Evolutionary conservation across 345 rosid species (phyloP), one percentile per base, ranked within the genome.

Genomic region (Noccaea caerulescens): DNA sequence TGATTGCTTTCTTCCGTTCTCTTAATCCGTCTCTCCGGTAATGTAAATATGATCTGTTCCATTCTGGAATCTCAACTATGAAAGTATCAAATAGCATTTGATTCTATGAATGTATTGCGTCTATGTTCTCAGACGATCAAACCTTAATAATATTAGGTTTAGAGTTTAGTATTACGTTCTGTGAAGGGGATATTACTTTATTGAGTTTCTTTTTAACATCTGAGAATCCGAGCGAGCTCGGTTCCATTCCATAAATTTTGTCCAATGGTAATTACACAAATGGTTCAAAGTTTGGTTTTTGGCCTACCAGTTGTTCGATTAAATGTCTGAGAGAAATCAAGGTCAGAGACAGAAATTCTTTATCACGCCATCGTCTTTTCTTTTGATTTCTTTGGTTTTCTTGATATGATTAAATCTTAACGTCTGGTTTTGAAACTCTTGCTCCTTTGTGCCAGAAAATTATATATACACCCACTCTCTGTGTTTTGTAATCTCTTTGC

Each of bases 311-410:
- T 16, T 58, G 63, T 37, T 58, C 45, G 63, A 58, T 38, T 2
- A 58, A 58, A 58, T 58, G 63, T 18, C 63, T 58, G 63, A 58
- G 3, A 9, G 62, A 57, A 36, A 56, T 16, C 13, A 11, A 4
- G n/a, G 12, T 12, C 45, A 11, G 12, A 14, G 2, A 10, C 13
- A 37, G 3, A 10, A 37, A 5, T 37, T 58, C 13, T 49, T 16
- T 18, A 8, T 49, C 53, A 8, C 1, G 6, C 18, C 2, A 3
- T 18, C 5, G 27, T 8, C 27, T 18, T 47, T 47, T 10, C 53
- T 18, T 49, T 49, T 10, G 1, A 1, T 18, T 11, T 37, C 20
- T 37, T 9, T 10, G 44, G 6, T 10, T 58, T 18, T 3, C 6
- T 5, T n/a, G 8, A n/a, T 43, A 5, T 44, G 8, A 5, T n/a